phyloP scores from a whole-genome alignment of 495 filamentous ascomycete species.

The Penicillium paxilli region DNA sequence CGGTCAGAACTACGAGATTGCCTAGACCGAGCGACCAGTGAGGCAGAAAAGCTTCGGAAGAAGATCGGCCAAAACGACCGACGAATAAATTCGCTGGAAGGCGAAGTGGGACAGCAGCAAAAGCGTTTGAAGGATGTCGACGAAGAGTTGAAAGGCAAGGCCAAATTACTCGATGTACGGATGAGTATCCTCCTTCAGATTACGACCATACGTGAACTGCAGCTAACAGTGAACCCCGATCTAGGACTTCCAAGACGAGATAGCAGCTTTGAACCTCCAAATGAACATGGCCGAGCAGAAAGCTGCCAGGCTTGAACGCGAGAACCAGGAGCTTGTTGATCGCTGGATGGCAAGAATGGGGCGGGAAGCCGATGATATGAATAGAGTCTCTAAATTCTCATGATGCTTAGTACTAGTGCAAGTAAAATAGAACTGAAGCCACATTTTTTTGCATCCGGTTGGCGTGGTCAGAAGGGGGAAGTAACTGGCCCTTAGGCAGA shows the following conservation, averaged over 20 bases:
- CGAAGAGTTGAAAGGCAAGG: conserved; percentile 82
- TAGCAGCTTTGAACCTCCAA: conserved; percentile 80
- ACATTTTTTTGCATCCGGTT: not conserved
- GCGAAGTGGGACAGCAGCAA: conserved; percentile 60
- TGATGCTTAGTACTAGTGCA: conserved; percentile 19
- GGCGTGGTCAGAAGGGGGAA: not conserved
- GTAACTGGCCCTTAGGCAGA: not conserved
- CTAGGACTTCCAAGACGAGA: conserved; percentile 86
- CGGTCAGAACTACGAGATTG: conserved; percentile 63
- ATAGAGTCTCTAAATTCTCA: conserved; percentile 56
- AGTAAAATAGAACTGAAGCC: not conserved
- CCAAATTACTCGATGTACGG: conserved; percentile 74
- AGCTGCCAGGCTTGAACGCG: conserved; percentile 64
- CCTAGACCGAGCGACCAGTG: conserved; percentile 58
- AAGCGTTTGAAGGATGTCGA: conserved; percentile 74
- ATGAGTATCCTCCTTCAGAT: no score
- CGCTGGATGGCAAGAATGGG: conserved; percentile 88
- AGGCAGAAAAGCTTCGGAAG: conserved; percentile 59
- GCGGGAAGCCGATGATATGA: conserved; percentile 86
- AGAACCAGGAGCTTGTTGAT: conserved; percentile 86
- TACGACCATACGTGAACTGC: not conserved
- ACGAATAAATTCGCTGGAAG: conserved; percentile 58
- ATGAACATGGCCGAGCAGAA: conserved; percentile 81
- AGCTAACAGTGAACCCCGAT: conserved; percentile 8
- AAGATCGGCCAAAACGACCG: conserved; percentile 55